These are phyloP conservation scores for Racocetra persica DNA, from an alignment of 371 early-diverging fungal genomes.

Conservation along the genomic window DNA sequence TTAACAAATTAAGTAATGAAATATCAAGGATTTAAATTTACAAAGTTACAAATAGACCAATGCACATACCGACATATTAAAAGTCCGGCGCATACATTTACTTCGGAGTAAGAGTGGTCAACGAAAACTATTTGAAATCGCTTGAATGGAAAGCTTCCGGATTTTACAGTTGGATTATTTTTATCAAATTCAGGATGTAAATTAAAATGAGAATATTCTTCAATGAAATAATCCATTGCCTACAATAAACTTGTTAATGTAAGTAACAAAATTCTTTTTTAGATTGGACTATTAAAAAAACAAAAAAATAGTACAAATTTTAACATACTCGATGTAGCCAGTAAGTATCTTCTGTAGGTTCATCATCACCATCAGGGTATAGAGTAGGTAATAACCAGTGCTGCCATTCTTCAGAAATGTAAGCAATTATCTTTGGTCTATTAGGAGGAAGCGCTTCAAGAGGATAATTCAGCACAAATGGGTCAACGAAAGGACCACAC, in stretches of 20 bases:
- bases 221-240: slow-evolving; percentile 69
- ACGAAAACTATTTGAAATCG: slow-evolving; percentile 89
- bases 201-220: slow-evolving; percentile 70
- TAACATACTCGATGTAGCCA: neutral
- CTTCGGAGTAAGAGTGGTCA: slow-evolving; percentile 73
- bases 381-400: neutral
- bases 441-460: slow-evolving; percentile 26
- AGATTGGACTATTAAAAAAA: neutral
- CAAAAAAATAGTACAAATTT: neutral
- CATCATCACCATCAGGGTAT: neutral
- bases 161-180: slow-evolving; percentile 62
- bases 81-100: slow-evolving; percentile 75
- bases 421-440: slow-evolving; percentile 12
- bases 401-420: slow-evolving; percentile 5
- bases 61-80: slow-evolving; percentile 61
- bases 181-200: slow-evolving; percentile 74
- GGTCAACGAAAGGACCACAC: slow-evolving; percentile 67
- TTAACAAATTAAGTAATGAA: neutral
- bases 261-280: neutral
- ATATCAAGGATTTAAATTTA: neutral
- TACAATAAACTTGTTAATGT: slow-evolving; percentile 7
- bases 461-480: slow-evolving; percentile 59
- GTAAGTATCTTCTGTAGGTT: slow-evolving; percentile 8
- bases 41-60: neutral
- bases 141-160: slow-evolving; percentile 87